Evolutionary conservation across 148 eudicot genomes (phyloP).

Genomic region (Camellia lanceoleosa): DNA sequence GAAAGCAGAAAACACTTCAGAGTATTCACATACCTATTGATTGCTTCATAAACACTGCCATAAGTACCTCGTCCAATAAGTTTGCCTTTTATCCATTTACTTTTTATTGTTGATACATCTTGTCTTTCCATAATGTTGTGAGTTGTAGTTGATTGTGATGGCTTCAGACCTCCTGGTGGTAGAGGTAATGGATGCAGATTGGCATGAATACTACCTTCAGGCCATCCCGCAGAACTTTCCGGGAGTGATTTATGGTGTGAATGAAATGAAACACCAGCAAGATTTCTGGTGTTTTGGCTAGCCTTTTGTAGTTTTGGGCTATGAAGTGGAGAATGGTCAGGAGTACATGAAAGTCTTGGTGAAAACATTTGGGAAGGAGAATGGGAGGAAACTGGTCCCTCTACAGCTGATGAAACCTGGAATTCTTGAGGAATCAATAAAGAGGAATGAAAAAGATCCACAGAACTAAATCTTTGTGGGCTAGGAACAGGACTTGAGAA

Average conservation of each 20-base stretch:
- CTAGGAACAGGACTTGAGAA: constrained; percentile 69
- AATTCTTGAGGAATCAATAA: constrained; percentile 26
- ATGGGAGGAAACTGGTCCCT: constrained; percentile 22
- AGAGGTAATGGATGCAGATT: constrained; percentile 81
- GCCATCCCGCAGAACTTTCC: constrained; percentile 38
- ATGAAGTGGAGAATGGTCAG: constrained; percentile 45
- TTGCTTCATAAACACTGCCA: constrained; percentile 83
- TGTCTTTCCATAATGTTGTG: constrained; percentile 33
- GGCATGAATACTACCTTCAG: constrained; percentile 34
- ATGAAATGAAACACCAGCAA: constrained; percentile 38
- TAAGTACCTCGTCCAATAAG: constrained; percentile 86
- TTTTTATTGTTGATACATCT: constrained; percentile 38
- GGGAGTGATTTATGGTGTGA: constrained; percentile 37
- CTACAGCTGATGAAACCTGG: constrained; percentile 29
- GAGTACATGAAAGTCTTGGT: constrained; percentile 25
- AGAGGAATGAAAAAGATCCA: constrained; percentile 37
- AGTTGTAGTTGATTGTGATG: constrained; percentile 31
- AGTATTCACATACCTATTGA: constrained; percentile 52
- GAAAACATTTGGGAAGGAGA: constrained; percentile 27
- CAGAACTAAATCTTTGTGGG: constrained; percentile 55
- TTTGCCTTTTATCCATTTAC: constrained; percentile 81
- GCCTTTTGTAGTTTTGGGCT: constrained; percentile 40
- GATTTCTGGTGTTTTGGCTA: constrained; percentile 20
- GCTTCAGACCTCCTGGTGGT: constrained; percentile 60
- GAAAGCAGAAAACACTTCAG: constrained; percentile 4